Percentiles rank a stretch among this genome's conserved stretches.
phyloP scores from a whole-genome alignment of 2,329 filamentous ascomycete species.

The Aureobasidium pullulans region DNA sequence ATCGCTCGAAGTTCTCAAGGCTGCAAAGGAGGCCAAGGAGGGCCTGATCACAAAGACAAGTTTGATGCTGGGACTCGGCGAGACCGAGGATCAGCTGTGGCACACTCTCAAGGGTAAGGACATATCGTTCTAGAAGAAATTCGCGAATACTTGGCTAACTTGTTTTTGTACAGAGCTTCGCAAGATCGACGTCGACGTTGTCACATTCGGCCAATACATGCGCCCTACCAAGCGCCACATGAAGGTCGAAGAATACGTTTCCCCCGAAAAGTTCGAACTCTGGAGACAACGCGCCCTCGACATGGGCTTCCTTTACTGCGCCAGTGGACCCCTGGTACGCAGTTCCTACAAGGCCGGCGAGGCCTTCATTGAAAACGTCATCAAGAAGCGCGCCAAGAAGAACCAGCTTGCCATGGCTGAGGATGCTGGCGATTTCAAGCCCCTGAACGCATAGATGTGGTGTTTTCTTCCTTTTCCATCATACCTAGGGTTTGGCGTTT shows the following conservation, averaged over 20 bases:
- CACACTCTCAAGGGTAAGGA: slow-evolving; percentile 62
- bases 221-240: slow-evolving; percentile 96
- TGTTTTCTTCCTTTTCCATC: neutral
- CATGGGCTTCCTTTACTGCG: slow-evolving; percentile 95
- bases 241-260: slow-evolving; percentile 92
- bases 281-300: slow-evolving; percentile 88
- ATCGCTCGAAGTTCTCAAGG: slow-evolving; percentile 69
- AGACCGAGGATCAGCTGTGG: slow-evolving; percentile 81
- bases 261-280: slow-evolving; percentile 80
- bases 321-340: slow-evolving; percentile 83
- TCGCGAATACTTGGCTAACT: neutral
- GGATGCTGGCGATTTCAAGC: slow-evolving; percentile 21
- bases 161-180: slow-evolving; percentile 55
- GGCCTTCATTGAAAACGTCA: slow-evolving; percentile 96
- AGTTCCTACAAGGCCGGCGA: slow-evolving; percentile 98
- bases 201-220: slow-evolving; percentile 99
- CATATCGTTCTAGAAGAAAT: accelerated
- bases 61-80: slow-evolving; percentile 90
- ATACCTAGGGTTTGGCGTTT: neutral
- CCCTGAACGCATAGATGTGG: neutral
- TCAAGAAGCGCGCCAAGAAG: slow-evolving; percentile 64
- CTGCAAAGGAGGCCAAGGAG: slow-evolving; percentile 70
- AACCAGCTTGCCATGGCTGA: slow-evolving; percentile 25
- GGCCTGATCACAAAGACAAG: slow-evolving; percentile 96
- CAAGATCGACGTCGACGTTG: slow-evolving; percentile 76